A percentile compares a stretch with the other conserved stretches of the same genome.
phyloP scores from a whole-genome alignment of 768 basidiomycete genomes.

The Mycena haematopus region DNA sequence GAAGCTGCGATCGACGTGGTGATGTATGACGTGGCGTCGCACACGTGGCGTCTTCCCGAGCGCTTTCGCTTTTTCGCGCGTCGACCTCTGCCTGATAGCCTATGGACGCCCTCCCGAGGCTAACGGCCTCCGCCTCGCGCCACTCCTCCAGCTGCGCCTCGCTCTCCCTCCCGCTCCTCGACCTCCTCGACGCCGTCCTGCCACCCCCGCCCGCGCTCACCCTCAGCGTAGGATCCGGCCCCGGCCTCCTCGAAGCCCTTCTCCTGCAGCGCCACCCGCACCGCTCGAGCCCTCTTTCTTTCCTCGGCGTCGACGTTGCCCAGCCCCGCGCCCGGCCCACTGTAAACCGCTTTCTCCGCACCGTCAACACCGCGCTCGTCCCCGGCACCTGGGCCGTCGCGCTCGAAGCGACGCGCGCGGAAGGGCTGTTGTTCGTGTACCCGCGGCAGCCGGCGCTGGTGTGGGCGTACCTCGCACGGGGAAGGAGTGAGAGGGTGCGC shows the following conservation, averaged over 20 bases:
- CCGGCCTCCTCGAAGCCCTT: constrained; percentile 7
- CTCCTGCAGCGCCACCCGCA: constrained; percentile 10
- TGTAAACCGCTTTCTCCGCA: constrained; percentile 9
- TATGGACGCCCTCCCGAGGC: constrained; percentile 5
- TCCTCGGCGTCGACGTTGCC: constrained; percentile 10
- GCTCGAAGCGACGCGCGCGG: not conserved
- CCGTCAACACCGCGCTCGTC: constrained; percentile 2
- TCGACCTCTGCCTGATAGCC: no score
- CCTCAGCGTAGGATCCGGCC: constrained; percentile 11
- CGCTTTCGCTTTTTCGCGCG: no score
- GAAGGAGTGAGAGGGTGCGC: constrained; percentile 12
- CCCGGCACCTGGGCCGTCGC: constrained; percentile 8
- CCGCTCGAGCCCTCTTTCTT: constrained; percentile 7
- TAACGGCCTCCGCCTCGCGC: constrained; percentile 6
- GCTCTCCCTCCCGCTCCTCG: constrained; percentile 13
- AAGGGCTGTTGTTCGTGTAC: constrained; percentile 9
- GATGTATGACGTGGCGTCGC: no score
- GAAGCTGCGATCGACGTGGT: no score
- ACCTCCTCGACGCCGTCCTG: constrained; percentile 5
- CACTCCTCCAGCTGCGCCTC: constrained; percentile 2
- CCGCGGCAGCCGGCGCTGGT: constrained; percentile 7
- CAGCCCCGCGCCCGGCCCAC: constrained; percentile 5
- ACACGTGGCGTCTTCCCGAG: no score
- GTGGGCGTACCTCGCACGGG: not conserved
- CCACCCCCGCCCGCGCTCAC: constrained; percentile 2